Percentiles rank a stretch among this genome's conserved stretches.
Conservation (phyloP, 495 filamentous ascomycete genomes). For the Tuber umbilicatum region DNA sequence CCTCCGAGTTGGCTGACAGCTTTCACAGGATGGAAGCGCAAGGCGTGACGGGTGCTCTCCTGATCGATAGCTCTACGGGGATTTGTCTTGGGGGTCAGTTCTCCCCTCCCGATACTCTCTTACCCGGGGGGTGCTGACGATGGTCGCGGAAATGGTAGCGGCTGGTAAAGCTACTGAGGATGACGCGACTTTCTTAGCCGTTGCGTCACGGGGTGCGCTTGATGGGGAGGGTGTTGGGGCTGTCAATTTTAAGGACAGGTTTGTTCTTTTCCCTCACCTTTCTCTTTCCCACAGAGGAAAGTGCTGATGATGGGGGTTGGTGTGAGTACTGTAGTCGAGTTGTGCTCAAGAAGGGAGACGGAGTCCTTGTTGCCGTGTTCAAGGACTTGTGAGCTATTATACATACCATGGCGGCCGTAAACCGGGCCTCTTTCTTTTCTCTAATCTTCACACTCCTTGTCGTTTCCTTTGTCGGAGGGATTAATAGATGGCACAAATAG, state of each 20-base stretch:
- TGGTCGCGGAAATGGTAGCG: conserved; percentile 19
- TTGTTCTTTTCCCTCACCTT: not conserved
- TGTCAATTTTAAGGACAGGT: conserved; percentile 41
- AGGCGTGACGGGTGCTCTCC: conserved; percentile 40
- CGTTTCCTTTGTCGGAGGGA: not conserved
- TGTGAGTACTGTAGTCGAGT: conserved; percentile 24
- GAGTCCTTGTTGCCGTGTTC: conserved; percentile 38
- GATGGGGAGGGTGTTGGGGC: conserved; percentile 41
- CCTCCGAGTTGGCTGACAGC: conserved; percentile 4
- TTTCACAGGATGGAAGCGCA: conserved; percentile 38
- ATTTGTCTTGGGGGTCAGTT: conserved; percentile 41
- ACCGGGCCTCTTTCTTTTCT: not conserved
- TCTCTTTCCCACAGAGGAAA: not conserved
- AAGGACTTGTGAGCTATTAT: conserved; percentile 14
- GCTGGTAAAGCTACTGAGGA: conserved; percentile 41
- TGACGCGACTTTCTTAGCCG: conserved; percentile 41
- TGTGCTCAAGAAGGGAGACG: conserved; percentile 34
- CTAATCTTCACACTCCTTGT: not conserved
- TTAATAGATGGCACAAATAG: not conserved
- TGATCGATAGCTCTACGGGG: conserved; percentile 39
- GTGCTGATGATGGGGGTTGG: not conserved
- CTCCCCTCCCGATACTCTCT: not conserved
- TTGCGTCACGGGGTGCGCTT: conserved; percentile 38
- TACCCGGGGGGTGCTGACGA: not conserved
- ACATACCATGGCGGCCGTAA: not conserved